Evolutionary conservation across 805 yeast species (phyloP).

Genomic region (Saturnispora quitensis): DNA sequence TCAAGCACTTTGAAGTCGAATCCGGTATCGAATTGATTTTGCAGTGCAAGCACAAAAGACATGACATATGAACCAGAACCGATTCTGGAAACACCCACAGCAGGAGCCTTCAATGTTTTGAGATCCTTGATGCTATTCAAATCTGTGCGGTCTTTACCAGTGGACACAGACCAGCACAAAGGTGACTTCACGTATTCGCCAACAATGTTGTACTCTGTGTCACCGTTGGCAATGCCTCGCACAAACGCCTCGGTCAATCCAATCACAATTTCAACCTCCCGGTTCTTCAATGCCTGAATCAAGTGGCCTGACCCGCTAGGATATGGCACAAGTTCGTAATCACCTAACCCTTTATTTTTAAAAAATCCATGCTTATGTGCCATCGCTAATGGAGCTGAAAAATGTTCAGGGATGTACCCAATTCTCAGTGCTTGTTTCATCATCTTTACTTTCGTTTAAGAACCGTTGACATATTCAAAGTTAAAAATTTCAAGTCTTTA

Average conservation of each 20-base stretch:
- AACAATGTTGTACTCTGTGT: slow-evolving; percentile 47
- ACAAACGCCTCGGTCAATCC: slow-evolving; percentile 91
- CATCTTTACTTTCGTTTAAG: background rate
- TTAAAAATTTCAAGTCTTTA: background rate
- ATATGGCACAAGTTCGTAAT: slow-evolving; percentile 54
- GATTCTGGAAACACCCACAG: slow-evolving; percentile 74
- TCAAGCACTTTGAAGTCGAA: slow-evolving; percentile 46
- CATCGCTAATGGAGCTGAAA: slow-evolving; percentile 75
- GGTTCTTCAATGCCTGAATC: slow-evolving; percentile 57
- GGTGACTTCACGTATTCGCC: slow-evolving; percentile 86
- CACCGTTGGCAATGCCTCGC: slow-evolving; percentile 70
- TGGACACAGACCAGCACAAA: slow-evolving; percentile 81
- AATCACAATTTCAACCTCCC: slow-evolving; percentile 68
- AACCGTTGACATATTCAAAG: background rate
- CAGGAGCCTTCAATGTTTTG: slow-evolving; percentile 32
- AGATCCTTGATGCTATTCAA: slow-evolving; percentile 44
- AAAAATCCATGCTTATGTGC: slow-evolving; percentile 56
- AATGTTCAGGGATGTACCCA: slow-evolving; percentile 89
- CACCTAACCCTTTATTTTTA: slow-evolving; percentile 35
- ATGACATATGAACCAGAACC: slow-evolving; percentile 90
- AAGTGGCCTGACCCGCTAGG: slow-evolving; percentile 87
- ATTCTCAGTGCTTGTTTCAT: slow-evolving; percentile 35
- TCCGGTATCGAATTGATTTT: slow-evolving; percentile 39
- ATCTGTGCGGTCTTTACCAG: slow-evolving; percentile 57
- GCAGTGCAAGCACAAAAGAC: slow-evolving; percentile 74